Percentiles rank a stretch among this genome's conserved stretches.
Conservation (phyloP, 2,329 filamentous ascomycete species). For the Lithohypha guttulata region DNA sequence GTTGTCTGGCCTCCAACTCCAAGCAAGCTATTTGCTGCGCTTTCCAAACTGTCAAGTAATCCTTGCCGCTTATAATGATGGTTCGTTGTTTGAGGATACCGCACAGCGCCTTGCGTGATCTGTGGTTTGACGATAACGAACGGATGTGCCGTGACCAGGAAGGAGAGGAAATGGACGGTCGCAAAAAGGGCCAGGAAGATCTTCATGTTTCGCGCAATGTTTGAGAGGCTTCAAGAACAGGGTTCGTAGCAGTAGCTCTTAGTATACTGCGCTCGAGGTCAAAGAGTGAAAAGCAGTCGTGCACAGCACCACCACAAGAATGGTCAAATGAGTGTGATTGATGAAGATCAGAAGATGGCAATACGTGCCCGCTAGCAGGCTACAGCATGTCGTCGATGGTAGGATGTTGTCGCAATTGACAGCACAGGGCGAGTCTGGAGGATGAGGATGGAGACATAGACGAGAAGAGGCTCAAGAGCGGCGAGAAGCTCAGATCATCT, state of each 20-base stretch:
- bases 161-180: not conserved
- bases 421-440: too few species aligned
- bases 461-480: too few species aligned
- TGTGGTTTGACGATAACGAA: constrained; percentile 6
- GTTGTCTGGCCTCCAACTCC: not conserved
- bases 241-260: not conserved
- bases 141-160: constrained; percentile 7
- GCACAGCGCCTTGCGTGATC: constrained; percentile 1
- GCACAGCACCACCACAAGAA: constrained; percentile 2
- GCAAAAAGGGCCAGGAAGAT: not conserved
- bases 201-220: not conserved
- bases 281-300: constrained; percentile 6
- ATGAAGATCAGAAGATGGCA: not conserved
- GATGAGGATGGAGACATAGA: too few species aligned
- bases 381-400: not conserved
- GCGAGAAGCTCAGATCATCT: too few species aligned
- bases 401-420: too few species aligned
- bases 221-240: not conserved
- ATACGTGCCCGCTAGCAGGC: not conserved
- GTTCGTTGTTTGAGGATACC: not conserved
- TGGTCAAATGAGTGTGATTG: not conserved
- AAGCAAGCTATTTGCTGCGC: not conserved
- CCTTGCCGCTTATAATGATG: not conserved
- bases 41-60: not conserved
- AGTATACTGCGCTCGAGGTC: not conserved